Percentiles rank a stretch among this genome's conserved stretches.
phyloP scores from a whole-genome alignment of 1,284 basidiomycete genomes.

The Trichosporon inkin region DNA sequence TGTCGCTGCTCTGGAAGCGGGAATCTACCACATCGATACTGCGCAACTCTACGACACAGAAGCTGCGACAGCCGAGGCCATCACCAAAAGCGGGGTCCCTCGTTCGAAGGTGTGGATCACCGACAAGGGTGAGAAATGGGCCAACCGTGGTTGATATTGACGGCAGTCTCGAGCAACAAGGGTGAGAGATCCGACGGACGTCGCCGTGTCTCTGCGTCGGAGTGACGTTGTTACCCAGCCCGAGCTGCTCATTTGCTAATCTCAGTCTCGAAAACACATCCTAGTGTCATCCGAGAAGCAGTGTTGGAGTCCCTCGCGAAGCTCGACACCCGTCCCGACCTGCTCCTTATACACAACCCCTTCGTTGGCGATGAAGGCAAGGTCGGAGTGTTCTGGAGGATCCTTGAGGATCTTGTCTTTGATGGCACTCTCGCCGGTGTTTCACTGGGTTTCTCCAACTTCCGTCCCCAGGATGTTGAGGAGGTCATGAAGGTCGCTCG shows the following conservation, averaged over 20 bases:
- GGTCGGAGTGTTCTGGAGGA: conserved; percentile 32
- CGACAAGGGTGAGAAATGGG: conserved; percentile 52
- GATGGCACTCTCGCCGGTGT: conserved; percentile 61
- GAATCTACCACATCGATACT: conserved; percentile 46
- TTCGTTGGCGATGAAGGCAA: conserved; percentile 30
- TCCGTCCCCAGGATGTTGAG: conserved; percentile 42
- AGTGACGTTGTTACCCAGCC: not conserved
- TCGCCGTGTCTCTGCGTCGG: not conserved
- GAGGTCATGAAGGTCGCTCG: conserved; percentile 51
- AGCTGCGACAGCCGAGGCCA: conserved; percentile 48
- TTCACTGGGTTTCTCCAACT: conserved; percentile 47
- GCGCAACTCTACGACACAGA: conserved; percentile 48
- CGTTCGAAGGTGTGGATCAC: conserved; percentile 54
- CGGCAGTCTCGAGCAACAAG: conserved; percentile 13
- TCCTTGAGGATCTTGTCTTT: conserved; percentile 44
- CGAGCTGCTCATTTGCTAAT: not conserved
- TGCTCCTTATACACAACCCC: conserved; percentile 39
- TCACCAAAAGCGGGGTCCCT: conserved; percentile 50
- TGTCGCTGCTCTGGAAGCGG: conserved; percentile 36
- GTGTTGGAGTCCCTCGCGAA: conserved; percentile 28
- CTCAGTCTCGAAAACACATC: not conserved
- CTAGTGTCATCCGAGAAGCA: conserved; percentile 17
- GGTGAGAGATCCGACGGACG: not conserved
- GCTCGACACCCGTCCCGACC: conserved; percentile 35
- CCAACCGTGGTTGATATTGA: not conserved